phyloP scores from a whole-genome alignment of 495 filamentous ascomycete genomes.

The Neurospora pannonica region DNA sequence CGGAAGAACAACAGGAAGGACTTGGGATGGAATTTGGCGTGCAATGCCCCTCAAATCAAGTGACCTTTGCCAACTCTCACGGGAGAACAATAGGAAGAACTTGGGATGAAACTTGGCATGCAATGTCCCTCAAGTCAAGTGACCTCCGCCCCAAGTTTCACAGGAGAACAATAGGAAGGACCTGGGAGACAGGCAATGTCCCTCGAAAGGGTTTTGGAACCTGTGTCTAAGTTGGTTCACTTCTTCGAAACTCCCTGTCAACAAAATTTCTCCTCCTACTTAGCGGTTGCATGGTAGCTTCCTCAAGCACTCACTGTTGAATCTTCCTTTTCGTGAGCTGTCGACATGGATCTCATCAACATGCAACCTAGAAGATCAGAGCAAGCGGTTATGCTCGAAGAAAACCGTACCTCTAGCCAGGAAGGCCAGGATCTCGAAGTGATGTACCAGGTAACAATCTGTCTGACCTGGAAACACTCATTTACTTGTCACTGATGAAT shows the following conservation, averaged over 20 bases:
- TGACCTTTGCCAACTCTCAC: not conserved
- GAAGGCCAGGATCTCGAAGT: not conserved
- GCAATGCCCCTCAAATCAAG: not conserved
- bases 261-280: not conserved
- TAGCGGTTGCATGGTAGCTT: not conserved
- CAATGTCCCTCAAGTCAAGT: not conserved
- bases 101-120: not conserved
- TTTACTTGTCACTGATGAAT: not conserved
- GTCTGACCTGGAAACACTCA: not conserved
- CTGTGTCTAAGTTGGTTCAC: not conserved
- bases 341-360: not conserved
- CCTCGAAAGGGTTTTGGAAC: not conserved
- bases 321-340: not conserved
- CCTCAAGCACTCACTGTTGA: not conserved
- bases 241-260: not conserved
- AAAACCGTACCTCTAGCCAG: not conserved
- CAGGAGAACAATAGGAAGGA: too few relatives aligned
- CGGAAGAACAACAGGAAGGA: not conserved
- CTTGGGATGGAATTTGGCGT: not conserved
- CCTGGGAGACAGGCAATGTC: not conserved
- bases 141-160: too few relatives aligned
- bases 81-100: not conserved
- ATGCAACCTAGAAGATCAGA: not conserved
- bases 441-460: not conserved
- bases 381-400: not conserved